Evolutionary conservation across 2,329 filamentous ascomycete genomes (phyloP), one percentile per base, ranked within the genome.

Genomic region (Fusarium gaditjirri): DNA sequence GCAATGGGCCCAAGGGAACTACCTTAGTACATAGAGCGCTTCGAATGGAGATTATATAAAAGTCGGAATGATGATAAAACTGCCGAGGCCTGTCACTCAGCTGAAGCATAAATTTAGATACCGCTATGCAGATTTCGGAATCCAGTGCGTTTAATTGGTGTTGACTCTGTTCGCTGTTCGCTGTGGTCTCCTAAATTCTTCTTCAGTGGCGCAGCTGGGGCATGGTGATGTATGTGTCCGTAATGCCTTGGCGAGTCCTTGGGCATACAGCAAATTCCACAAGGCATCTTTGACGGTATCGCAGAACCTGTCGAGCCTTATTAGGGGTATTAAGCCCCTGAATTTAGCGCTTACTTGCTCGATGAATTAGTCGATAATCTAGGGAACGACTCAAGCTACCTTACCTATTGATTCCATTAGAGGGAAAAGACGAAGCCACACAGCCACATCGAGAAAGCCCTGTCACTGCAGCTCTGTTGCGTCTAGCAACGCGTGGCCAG

Each of bases 401-500:
- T 57, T 43, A 25, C 25, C 25, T 25, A 31, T 35, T 38, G 42
- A 50, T 50, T 38, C 41, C 39, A 46, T n/a, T 31, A 41, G 33
- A 39, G 61, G 39, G n/a, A n/a, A 38, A 36, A 61, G 23, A 17
- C 42, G 23, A 49, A 66, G 63, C 52, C 63, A 66, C 64, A 46
- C 29, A 70, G 70, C 71, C 66, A 73, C 65, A 72, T 35, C 41
- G 14, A 62, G 56, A 58, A 43, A 53, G 62, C 64, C 64, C 54
- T 66, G 44, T 52, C 23, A 23, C 31, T 55, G 52, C 33, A 27
- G 17, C 49, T 61, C 38, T 68, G 67, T 65, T 73, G 67, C 61
- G 46, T 65, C 71, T 67, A 70, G 72, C 72, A 74, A 74, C 72
- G 69, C 72, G 72, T 68, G 62, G 57, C 67, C 70, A 63, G 35